Evolutionary conservation across 257 asterid genomes (phyloP), one percentile per base, ranked within the genome.

Genomic region (Solanum microdontum): DNA sequence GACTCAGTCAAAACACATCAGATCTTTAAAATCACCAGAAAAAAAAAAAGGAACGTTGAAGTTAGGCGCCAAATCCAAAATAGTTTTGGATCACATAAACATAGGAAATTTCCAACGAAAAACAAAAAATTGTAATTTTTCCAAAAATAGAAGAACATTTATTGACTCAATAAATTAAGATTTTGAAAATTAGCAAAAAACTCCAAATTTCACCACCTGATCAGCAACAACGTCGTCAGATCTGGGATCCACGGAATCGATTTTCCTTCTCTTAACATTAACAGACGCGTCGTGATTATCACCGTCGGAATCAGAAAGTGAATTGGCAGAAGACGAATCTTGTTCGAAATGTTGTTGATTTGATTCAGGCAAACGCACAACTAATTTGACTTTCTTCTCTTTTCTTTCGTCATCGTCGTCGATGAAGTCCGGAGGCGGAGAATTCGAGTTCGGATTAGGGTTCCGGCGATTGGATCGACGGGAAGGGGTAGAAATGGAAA

Each of bases 381-480:
- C 98, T 87, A 96, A 94, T 91, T 96, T 96, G 89, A 96, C 98
- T 91, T 96, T 95, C 93, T 95, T 96, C 95, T 95, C 94, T 90
- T 90, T 93, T 87, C 98, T 89, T 87, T 97, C 99, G 90, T 97
- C 98, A 19, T 95, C 98, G 26, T 92, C 95, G 66, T 96, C 99
- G 87, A 58, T 58, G 66, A 84, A 88, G 33, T 91, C 92, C n/a
- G 89, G 83, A 51, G 79, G 88, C 88, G 83, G 91, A 70, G 88
- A 91, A 87, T 82, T 62, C 70, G 70, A 62, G 32, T 62, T 62
- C 30, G 70, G 14, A 62, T 9, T 91, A 91, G 93, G 94, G 94
- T 91, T 94, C 90, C 94, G 93, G 4, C 93, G 91, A 45, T 92
- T 77, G 87, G 98, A 93, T 94, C 98, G 94, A 43, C 95, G 95